Base-by-base conservation (phyloP, 768 basidiomycete genomes). In the Solioccasus polychromus region DNA sequence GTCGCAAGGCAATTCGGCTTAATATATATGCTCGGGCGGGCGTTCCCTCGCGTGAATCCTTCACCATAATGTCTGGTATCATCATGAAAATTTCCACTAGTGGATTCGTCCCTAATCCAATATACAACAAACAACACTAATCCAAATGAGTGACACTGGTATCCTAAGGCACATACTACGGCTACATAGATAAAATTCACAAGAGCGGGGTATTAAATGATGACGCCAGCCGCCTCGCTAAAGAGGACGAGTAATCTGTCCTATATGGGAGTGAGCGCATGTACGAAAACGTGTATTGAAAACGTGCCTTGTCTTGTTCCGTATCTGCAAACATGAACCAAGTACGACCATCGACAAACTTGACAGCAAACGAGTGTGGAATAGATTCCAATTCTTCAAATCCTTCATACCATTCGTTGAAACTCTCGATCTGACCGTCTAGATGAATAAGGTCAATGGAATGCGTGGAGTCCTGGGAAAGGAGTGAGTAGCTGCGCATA, bases 301-400 rank as follows among this genome's bases (percentile, higher is more conserved):
- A 54, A 31, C 30, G 5, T 48, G 76, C 81, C 73, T 84, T 84
- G 47, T 83, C 82, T 50, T 78, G 74, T 60, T 80, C 81, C 18
- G 74, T 73, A 57, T 84, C 83, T 7, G 79, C 69, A 47, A 71
- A 86, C 68, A 84, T 68, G 31, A 75, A 68, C 80, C 82, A 85
- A 22, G 67, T 68, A 8, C 64, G 68, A 5, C 61, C 74, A 44
- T 76, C 72, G 28, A 67, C 69, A 58, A 85, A 83, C 48, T 81
- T 81, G 22, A 85, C 64, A 2, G 77, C 84, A 63, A 86, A 84
- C 1, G 84, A 82, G 47, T 80, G 71, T 4, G 80, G 74, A 40
- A 86, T 83, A 9, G 82, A 75, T 57, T 80, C 73, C 26, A 86
- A 61, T 36, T 83, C 80, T 45, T 85, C 83, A 46, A 78, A 83